Percentiles rank a stretch among this genome's conserved stretches.
phyloP scores from a whole-genome alignment of 2,329 filamentous ascomycete species.

The Orbilia brochopaga region DNA sequence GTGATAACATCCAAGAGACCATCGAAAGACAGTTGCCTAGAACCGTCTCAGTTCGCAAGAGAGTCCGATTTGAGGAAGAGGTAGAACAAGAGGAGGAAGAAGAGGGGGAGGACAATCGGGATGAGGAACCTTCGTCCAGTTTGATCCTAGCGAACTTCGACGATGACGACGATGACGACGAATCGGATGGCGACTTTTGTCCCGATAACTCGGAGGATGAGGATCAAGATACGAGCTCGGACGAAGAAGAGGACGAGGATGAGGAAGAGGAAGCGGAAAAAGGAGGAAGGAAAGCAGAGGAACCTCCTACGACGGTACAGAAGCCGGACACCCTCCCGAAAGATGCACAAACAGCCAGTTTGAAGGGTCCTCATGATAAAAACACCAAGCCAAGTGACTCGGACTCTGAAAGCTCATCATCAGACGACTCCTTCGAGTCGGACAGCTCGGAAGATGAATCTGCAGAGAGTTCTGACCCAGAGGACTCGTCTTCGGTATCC shows the following conservation, averaged over 20 bases:
- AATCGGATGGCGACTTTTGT: slow-evolving; percentile 33
- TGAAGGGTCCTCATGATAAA: background rate
- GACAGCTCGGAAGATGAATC: slow-evolving; percentile 3
- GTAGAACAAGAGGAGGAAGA: background rate
- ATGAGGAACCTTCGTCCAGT: slow-evolving; percentile 10
- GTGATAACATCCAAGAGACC: background rate
- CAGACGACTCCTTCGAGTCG: background rate
- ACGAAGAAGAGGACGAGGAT: slow-evolving; percentile 19
- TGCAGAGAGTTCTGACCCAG: slow-evolving; percentile 1
- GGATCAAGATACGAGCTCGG: slow-evolving; percentile 10
- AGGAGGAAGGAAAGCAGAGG: background rate
- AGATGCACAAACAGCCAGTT: background rate
- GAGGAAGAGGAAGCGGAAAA: background rate
- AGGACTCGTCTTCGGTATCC: slow-evolving; percentile 20
- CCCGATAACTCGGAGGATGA: slow-evolving; percentile 48
- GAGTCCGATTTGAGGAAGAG: slow-evolving; percentile 35
- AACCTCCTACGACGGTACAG: background rate
- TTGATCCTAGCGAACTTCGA: slow-evolving; percentile 25
- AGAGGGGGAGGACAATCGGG: background rate
- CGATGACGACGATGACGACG: slow-evolving; percentile 30
- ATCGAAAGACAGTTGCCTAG: slow-evolving; percentile 9
- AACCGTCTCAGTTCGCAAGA: slow-evolving; percentile 24
- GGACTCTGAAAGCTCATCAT: slow-evolving; percentile 11
- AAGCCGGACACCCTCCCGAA: too few species aligned
- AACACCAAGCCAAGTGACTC: background rate